phyloP scores from a whole-genome alignment of 352 stramenopile species.

The Paralagenidium karlingii region DNA sequence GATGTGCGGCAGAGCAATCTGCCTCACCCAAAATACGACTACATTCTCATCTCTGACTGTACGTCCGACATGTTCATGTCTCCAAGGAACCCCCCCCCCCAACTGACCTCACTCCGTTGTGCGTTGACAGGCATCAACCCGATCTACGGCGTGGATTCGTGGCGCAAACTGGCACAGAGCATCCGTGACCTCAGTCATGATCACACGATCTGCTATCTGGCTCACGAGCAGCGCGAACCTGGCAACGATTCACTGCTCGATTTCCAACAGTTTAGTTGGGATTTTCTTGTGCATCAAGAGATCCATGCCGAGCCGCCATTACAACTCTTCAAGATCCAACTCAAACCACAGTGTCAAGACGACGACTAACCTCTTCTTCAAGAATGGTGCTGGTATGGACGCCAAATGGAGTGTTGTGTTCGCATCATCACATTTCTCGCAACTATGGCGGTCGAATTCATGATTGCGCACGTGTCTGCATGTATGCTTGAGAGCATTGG shows the following conservation, averaged over 20 bases:
- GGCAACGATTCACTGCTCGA: conserved; percentile 62
- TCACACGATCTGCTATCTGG: conserved; percentile 48
- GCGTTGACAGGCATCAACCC: conserved; percentile 48
- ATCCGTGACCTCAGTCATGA: conserved; percentile 39
- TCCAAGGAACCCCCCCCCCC: background rate
- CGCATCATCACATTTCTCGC: conserved; percentile 23
- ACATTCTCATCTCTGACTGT: conserved; percentile 76
- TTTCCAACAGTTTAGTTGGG: conserved; percentile 33
- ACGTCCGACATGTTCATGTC: conserved; percentile 2
- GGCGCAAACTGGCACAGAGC: conserved; percentile 55
- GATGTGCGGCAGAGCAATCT: conserved; percentile 7
- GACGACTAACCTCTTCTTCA: conserved; percentile 1
- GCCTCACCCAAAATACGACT: conserved; percentile 19
- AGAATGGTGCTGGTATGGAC: conserved; percentile 4
- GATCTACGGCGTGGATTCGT: conserved; percentile 72
- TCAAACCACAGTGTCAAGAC: no score
- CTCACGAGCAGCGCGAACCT: conserved; percentile 53
- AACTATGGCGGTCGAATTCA: background rate
- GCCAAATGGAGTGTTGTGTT: conserved; percentile 2
- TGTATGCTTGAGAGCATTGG: no score
- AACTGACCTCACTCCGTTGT: background rate
- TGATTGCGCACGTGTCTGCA: no score
- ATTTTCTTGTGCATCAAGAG: conserved; percentile 21
- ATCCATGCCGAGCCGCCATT: conserved; percentile 25
- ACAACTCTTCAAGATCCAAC: conserved; percentile 43